Evolutionary conservation across 441 rosid species (phyloP).

Genomic region (Arabidopsis lyrata): DNA sequence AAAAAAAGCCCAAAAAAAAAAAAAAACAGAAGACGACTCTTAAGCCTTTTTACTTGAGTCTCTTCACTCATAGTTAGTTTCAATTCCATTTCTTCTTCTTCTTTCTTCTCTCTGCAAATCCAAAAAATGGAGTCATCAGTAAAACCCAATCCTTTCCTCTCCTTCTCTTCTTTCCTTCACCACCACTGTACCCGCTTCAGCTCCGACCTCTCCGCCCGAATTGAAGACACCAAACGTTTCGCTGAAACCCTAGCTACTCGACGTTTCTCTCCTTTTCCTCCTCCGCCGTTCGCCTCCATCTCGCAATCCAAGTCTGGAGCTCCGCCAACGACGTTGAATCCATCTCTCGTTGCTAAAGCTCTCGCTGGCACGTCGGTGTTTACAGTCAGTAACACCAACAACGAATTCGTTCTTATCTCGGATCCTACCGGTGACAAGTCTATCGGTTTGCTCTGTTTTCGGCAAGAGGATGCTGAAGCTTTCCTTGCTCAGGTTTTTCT

Average conservation of each 20-base stretch:
- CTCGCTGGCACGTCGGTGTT: slow-evolving; percentile 79
- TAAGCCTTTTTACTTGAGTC: neutral
- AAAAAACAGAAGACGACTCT: slow-evolving; percentile 20
- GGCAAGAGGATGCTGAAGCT: slow-evolving; percentile 91
- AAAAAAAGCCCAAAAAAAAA: slow-evolving; percentile 29
- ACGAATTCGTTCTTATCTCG: slow-evolving; percentile 90
- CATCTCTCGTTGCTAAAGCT: slow-evolving; percentile 73
- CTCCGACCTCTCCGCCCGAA: slow-evolving; percentile 63
- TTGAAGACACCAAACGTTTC: slow-evolving; percentile 63
- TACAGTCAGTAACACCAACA: slow-evolving; percentile 85
- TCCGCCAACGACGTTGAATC: slow-evolving; percentile 44
- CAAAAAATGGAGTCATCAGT: slow-evolving; percentile 63
- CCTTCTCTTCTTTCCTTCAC: slow-evolving; percentile 74
- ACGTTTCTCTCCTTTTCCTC: slow-evolving; percentile 40
- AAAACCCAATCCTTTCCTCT: slow-evolving; percentile 66
- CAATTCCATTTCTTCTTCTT: no score
- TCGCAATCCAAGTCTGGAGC: slow-evolving; percentile 55
- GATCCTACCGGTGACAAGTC: slow-evolving; percentile 85
- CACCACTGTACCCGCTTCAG: slow-evolving; percentile 67
- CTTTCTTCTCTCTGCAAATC: slow-evolving; percentile 19
- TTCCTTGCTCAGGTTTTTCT: slow-evolving; percentile 75
- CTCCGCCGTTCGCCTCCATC: slow-evolving; percentile 60
- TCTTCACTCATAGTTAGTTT: neutral
- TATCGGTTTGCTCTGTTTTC: slow-evolving; percentile 88
- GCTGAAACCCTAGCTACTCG: slow-evolving; percentile 52